phyloP scores from a whole-genome alignment of 306 rosid genomes.

The Sicyos baderoa region DNA sequence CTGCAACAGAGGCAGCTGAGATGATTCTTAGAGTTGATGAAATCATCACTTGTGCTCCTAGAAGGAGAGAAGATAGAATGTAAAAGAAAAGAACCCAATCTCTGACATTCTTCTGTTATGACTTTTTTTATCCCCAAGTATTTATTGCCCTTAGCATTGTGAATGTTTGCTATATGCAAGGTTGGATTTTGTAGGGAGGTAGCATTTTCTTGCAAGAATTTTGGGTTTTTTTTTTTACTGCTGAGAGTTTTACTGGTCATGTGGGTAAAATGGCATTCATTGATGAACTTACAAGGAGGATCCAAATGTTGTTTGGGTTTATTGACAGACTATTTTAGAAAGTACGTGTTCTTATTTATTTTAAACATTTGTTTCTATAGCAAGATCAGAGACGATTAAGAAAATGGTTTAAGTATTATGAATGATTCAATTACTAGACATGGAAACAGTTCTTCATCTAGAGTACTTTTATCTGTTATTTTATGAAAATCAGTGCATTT shows the following conservation, averaged over 20 bases:
- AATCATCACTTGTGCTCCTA: conserved; percentile 92
- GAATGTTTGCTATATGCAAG: background rate
- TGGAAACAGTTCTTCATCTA: background rate
- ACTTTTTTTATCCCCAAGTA: background rate
- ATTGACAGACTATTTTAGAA: no score
- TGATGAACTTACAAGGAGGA: background rate
- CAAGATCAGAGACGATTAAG: background rate
- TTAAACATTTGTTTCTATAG: no score
- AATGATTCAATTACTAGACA: background rate
- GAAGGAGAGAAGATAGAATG: conserved; percentile 94
- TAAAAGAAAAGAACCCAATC: conserved; percentile 25
- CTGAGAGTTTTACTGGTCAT: background rate
- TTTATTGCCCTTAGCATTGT: background rate
- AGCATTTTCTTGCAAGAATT: conserved; percentile 14
- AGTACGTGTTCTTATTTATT: no score
- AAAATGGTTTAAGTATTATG: background rate
- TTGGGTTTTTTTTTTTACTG: background rate
- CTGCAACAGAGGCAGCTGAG: conserved; percentile 95
- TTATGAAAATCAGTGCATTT: background rate
- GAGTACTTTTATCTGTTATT: no score
- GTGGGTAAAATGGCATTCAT: background rate
- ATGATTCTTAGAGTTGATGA: conserved; percentile 97
- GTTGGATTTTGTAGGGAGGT: conserved; percentile 13
- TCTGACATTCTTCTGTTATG: background rate
- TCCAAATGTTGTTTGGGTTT: background rate